phyloP scores from a whole-genome alignment of 768 basidiomycete species.

The Rhodosporidiobolus odoratus region DNA sequence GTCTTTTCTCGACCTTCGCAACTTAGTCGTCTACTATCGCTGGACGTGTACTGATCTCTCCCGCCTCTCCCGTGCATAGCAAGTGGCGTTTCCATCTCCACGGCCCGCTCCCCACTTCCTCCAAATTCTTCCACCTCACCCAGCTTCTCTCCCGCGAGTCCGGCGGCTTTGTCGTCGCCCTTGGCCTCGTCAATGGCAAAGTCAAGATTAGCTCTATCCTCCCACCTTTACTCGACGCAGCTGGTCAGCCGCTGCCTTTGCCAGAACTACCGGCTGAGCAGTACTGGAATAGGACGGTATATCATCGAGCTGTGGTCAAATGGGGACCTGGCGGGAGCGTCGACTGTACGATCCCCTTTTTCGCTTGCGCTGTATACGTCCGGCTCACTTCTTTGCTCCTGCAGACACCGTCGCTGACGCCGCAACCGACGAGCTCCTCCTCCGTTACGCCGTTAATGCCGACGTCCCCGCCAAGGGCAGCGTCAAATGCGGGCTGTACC shows the following conservation, averaged over 20 bases:
- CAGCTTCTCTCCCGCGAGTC: constrained; percentile 30
- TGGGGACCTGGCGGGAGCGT: constrained; percentile 21
- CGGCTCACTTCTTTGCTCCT: not conserved
- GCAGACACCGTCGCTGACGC: constrained; percentile 9
- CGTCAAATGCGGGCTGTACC: constrained; percentile 27
- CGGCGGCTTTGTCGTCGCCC: constrained; percentile 25
- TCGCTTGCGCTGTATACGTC: too few species aligned
- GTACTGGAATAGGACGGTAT: constrained; percentile 16
- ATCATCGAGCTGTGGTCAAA: constrained; percentile 7
- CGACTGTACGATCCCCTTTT: constrained; percentile 31
- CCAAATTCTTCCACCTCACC: constrained; percentile 35
- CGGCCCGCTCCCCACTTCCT: constrained; percentile 10
- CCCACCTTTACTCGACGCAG: not conserved
- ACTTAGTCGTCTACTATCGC: too few species aligned
- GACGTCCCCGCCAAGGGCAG: constrained; percentile 10
- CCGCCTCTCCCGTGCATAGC: not conserved
- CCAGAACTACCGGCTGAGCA: not conserved
- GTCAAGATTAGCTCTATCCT: constrained; percentile 9
- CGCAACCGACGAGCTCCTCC: constrained; percentile 5
- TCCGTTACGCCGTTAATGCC: constrained; percentile 9
- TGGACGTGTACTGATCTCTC: too few species aligned
- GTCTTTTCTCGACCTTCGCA: not conserved
- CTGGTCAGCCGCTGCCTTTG: not conserved
- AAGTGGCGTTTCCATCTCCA: constrained; percentile 27
- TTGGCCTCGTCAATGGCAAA: constrained; percentile 30